Evolutionary conservation across 192 early-diverging fungal species (phyloP), one percentile per base, ranked within the genome.

Genomic region (Dimargaris cristalligena): DNA sequence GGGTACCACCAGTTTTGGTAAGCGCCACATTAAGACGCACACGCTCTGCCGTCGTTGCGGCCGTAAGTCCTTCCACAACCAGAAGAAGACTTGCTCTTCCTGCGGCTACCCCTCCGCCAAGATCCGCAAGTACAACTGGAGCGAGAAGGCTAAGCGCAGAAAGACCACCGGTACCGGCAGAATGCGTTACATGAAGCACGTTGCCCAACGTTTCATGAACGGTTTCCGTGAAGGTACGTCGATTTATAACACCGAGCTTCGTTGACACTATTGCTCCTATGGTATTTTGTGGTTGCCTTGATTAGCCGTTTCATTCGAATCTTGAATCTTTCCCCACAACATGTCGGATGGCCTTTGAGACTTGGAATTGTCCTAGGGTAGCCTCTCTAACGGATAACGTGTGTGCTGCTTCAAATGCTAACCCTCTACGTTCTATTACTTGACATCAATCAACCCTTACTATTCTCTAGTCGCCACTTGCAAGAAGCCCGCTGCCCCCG

Each of bases 11-110:
- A 84, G 88, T 69, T 95, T 97, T 79, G 96, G 96, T 93, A 97
- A 92, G 80, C 90, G 91, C 74, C 94, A 99, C 87, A 91, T 86
- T 79, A 99, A 99, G 88, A 86, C 96, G 65, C 96, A 99, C 92
- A 87, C 86, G 64, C 82, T 97, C 67, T 99, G 95, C 90, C 77
- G 83, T 66, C 86, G 95, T 70, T 99, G 96, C 78, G 96, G 96
- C 58, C 81, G 82, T 63, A 87, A 92, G 63, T 84, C 93, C 49
- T 95, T 94, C 88, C 95, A 99, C 87, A 91, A 89, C 84, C 93
- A 96, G 81, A 99, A 99, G 90, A 99, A 99, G 90, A 95, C 91
- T 46, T 99, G 95, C 78, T 91, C 92, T 70, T 89, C 90, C 71
- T 99, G 95, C 80, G 93, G 90, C 59, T 99, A 94, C 77, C 95